Evolutionary conservation across 768 basidiomycete genomes (phyloP), one percentile per base, ranked within the genome.

Genomic region (Hemileccinum impolitum): DNA sequence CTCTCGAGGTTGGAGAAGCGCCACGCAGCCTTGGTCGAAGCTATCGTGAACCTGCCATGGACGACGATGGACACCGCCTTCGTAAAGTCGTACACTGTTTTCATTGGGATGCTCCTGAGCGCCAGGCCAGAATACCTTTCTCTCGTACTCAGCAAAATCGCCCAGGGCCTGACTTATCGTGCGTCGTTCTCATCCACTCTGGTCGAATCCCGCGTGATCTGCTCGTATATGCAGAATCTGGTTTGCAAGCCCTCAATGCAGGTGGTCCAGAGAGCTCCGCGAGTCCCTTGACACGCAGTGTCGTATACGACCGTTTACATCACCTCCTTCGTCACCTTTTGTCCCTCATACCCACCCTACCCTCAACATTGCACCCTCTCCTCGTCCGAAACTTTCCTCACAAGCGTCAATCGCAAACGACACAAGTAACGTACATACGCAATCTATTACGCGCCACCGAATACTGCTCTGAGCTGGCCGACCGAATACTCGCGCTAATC

Each of bases 111-210:
- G 75, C 81, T 99, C 35, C 80, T 95, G 57, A 92, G 89, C 53
- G 91, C 95, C 19, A 74, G 87, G 53, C 90, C 94, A 51, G 92
- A 96, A 70, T 97, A 95, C 69, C 77, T 95, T 28, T 86, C 85
- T 19, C 76, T 88, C 45, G 84, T 97, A 6, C 80, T 97, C 6
- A 76, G 78, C 50, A 93, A 81, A 70, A 84, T 90, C 35, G 81
- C 92, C 12, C 83, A 84, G 47, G 91, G 92, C 11, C 84, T 98
- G 55, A 92, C 92, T 7, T 84, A 88, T 73, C 91, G 94, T 96
- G 65, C 58, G 90, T 80, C 28, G 9, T 47, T 47, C 42, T 23
- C 30, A 17, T 48, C 14, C 21, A 50, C 39, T 35, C 35, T 10
- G 11, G 17, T 41, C 23, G 28, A 38, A 19, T 14, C 41, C 21